Evolutionary conservation across 352 stramenopile genomes (phyloP).

Genomic region (Sclerospora graminicola): DNA sequence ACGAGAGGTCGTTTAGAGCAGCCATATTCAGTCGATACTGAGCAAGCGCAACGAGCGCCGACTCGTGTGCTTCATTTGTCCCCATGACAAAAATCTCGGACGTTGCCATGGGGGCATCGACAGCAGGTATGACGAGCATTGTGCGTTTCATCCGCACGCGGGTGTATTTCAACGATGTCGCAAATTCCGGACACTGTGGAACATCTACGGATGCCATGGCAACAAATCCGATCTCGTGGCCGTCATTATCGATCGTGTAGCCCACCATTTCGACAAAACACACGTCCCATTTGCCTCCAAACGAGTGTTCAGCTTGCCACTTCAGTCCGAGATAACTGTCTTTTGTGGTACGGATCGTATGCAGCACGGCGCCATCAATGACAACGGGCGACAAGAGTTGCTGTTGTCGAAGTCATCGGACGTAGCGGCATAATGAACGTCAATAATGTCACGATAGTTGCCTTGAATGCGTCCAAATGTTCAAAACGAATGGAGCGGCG

Average conservation of each 20-base stretch:
- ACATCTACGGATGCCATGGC: no score
- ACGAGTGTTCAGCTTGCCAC: constrained; percentile 28
- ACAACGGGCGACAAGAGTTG: constrained; percentile 36
- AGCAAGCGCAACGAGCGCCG: constrained; percentile 26
- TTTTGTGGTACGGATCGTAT: constrained; percentile 16
- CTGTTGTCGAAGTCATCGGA: constrained; percentile 30
- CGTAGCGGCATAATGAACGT: constrained; percentile 26
- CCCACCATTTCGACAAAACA: constrained; percentile 47
- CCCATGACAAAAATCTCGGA: constrained; percentile 42
- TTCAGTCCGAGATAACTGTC: constrained; percentile 45
- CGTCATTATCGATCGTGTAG: constrained; percentile 14
- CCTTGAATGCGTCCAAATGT: constrained; percentile 40
- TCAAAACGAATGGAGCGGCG: constrained; percentile 28
- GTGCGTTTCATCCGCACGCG: constrained; percentile 38
- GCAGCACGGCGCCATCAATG: constrained; percentile 31
- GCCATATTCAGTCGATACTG: constrained; percentile 38
- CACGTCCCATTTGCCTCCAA: constrained; percentile 23
- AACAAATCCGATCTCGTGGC: no score
- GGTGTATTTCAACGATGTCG: constrained; percentile 17
- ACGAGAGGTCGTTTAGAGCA: constrained; percentile 38
- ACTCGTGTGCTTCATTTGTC: constrained; percentile 19
- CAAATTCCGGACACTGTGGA: constrained; percentile 9
- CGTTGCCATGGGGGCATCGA: constrained; percentile 16
- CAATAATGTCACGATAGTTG: constrained; percentile 37
- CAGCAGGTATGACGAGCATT: constrained; percentile 27